Evolutionary conservation across 2,329 filamentous ascomycete genomes (phyloP).

Genomic region (Penicillium verrucosum): DNA sequence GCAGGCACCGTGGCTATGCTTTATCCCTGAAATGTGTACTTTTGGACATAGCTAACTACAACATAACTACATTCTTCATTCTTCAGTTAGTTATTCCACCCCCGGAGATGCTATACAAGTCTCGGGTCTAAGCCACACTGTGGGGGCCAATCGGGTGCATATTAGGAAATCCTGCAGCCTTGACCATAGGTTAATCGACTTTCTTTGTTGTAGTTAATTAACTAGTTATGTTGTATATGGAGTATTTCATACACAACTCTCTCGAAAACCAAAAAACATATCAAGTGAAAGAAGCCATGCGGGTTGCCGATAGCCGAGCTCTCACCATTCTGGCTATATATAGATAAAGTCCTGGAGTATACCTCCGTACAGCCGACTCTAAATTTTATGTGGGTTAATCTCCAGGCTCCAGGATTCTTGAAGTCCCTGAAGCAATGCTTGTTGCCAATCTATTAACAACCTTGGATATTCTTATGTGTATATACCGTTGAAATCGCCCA

Average conservation of each 20-base stretch:
- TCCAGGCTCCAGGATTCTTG: slow-evolving; percentile 12
- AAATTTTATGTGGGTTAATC: not conserved
- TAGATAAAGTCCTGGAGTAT: not conserved
- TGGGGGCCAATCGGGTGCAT: slow-evolving; percentile 9
- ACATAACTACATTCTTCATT: no score
- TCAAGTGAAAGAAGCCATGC: not conserved
- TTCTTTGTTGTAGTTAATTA: not conserved
- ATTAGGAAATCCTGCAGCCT: not conserved
- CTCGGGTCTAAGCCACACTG: slow-evolving; percentile 18
- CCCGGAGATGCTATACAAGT: not conserved
- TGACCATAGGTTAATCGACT: not conserved
- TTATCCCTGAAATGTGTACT: not conserved
- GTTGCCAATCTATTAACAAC: not conserved
- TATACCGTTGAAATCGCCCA: not conserved
- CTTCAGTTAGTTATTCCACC: not conserved
- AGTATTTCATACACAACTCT: not conserved
- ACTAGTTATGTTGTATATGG: not conserved
- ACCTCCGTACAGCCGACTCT: not conserved
- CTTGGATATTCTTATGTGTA: not conserved
- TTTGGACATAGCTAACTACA: not conserved
- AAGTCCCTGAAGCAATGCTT: not conserved
- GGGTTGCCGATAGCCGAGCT: not conserved
- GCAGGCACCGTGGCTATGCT: not conserved
- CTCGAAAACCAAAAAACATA: not conserved
- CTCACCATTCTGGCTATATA: slow-evolving; percentile 4